phyloP scores from a whole-genome alignment of 2,329 filamentous ascomycete species.

The Eutypa lata region DNA sequence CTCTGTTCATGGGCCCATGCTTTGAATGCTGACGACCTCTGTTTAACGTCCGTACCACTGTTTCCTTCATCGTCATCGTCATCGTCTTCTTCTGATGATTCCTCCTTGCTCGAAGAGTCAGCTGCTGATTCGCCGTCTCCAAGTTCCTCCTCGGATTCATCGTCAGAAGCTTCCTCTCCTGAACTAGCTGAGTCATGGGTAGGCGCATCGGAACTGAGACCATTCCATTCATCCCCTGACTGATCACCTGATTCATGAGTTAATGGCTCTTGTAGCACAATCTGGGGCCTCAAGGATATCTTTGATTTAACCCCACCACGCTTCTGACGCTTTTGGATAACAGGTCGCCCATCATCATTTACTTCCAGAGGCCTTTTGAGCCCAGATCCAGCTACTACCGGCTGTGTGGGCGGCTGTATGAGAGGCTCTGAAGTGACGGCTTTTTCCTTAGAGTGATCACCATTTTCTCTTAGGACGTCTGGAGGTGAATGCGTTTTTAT shows the following conservation, averaged over 20 bases:
- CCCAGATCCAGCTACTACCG: conserved; percentile 61
- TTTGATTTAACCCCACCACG: conserved; percentile 60
- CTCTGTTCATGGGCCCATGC: conserved; percentile 85
- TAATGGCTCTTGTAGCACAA: conserved; percentile 16
- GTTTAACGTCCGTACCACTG: conserved; percentile 30
- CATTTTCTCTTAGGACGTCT: neutral
- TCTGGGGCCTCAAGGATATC: conserved; percentile 38
- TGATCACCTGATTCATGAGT: conserved; percentile 8
- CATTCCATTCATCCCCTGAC: conserved; percentile 56
- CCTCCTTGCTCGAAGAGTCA: conserved; percentile 27
- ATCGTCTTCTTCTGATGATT: conserved; percentile 30
- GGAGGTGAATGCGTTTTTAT: conserved; percentile 10
- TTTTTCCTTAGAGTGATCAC: neutral
- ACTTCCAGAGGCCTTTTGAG: conserved; percentile 83
- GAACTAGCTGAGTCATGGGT: conserved; percentile 15
- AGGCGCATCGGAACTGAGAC: conserved; percentile 51
- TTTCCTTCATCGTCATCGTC: conserved; percentile 30
- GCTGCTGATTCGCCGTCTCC: conserved; percentile 24
- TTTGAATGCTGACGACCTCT: conserved; percentile 73
- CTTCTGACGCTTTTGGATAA: conserved; percentile 80
- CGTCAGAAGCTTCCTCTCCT: conserved; percentile 15
- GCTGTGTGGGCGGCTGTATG: conserved; percentile 4
- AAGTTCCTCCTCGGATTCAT: conserved; percentile 5
- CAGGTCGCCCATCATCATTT: conserved; percentile 73
- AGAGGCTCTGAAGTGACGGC: neutral